Conservation (phyloP, 2,329 filamentous ascomycete genomes). For the Ophiocordyceps camponoti-saundersi region DNA sequence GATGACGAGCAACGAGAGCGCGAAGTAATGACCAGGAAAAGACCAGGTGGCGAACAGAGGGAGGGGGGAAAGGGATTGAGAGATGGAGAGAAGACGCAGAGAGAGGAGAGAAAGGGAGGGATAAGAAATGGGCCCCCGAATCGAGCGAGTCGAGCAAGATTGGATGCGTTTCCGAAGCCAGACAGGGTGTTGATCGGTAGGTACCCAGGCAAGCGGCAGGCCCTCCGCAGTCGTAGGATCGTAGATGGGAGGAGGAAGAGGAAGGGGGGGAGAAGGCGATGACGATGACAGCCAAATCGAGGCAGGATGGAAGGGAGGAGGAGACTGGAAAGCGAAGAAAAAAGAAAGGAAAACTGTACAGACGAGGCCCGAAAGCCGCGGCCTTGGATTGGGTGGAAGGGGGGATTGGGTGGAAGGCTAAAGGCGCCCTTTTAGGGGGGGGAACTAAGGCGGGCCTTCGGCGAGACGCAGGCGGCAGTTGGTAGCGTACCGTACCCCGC, state of each 20-base stretch:
- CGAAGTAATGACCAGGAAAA: too few relatives aligned
- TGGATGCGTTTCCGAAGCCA: too few relatives aligned
- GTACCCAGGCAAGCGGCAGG: too few relatives aligned
- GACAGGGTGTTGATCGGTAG: too few relatives aligned
- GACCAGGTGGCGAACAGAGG: neutral
- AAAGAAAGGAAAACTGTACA: neutral
- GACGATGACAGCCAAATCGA: too few relatives aligned
- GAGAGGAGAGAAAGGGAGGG: neutral
- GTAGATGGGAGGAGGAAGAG: too few relatives aligned
- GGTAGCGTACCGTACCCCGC: neutral
- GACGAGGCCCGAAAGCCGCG: neutral
- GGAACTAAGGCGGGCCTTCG: too few relatives aligned
- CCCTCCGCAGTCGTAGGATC: too few relatives aligned
- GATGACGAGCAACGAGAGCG: neutral
- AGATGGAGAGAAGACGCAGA: neutral
- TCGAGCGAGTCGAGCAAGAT: too few relatives aligned
- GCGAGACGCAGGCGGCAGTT: neutral
- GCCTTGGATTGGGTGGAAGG: too few relatives aligned
- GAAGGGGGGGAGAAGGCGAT: too few relatives aligned
- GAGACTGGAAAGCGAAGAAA: neutral
- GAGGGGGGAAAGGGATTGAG: neutral
- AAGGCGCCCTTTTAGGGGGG: neutral
- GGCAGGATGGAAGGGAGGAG: too few relatives aligned
- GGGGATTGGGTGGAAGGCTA: neutral
- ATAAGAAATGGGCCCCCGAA: neutral